These are phyloP conservation scores for Scheffersomyces lignosus DNA, from an alignment of 805 yeast species.

Conservation along the genomic window DNA sequence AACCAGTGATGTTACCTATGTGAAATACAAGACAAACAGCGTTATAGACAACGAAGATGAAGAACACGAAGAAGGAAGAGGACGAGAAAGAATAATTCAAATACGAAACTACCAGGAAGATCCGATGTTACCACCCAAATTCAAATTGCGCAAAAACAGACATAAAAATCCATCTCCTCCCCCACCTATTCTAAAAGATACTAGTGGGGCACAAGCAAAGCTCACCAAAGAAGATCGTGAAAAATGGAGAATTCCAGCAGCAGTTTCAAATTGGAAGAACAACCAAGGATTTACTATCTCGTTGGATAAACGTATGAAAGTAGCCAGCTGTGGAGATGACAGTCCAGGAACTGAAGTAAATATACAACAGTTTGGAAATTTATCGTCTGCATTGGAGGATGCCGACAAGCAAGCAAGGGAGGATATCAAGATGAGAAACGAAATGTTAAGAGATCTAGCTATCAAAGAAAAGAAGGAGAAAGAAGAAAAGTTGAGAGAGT, in stretches of 20 bases:
- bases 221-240: constrained; percentile 71
- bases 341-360: constrained; percentile 26
- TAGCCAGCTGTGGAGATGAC: constrained; percentile 40
- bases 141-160: constrained; percentile 71
- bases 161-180: constrained; percentile 59
- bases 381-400: constrained; percentile 68
- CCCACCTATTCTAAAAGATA: constrained; percentile 64
- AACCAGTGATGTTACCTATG: constrained; percentile 25
- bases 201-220: constrained; percentile 40
- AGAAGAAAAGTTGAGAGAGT: constrained; percentile 26
- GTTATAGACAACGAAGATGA: constrained; percentile 8
- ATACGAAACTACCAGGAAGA: constrained; percentile 70
- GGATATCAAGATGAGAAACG: constrained; percentile 26
- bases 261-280: constrained; percentile 94
- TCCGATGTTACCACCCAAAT: constrained; percentile 83
- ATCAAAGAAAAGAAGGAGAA: constrained; percentile 27
- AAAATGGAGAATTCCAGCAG: constrained; percentile 86
- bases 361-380: constrained; percentile 56
- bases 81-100: constrained; percentile 49
- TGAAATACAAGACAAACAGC: constrained; percentile 20
- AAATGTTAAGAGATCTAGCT: constrained; percentile 22
- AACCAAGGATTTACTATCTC: constrained; percentile 85
- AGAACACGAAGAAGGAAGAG: constrained; percentile 10
- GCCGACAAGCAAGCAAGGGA: constrained; percentile 30
- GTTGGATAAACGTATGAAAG: constrained; percentile 68